These are phyloP conservation scores for Macrolepiota fuliginosa DNA, from an alignment of 768 basidiomycete species.

Conservation along the genomic window DNA sequence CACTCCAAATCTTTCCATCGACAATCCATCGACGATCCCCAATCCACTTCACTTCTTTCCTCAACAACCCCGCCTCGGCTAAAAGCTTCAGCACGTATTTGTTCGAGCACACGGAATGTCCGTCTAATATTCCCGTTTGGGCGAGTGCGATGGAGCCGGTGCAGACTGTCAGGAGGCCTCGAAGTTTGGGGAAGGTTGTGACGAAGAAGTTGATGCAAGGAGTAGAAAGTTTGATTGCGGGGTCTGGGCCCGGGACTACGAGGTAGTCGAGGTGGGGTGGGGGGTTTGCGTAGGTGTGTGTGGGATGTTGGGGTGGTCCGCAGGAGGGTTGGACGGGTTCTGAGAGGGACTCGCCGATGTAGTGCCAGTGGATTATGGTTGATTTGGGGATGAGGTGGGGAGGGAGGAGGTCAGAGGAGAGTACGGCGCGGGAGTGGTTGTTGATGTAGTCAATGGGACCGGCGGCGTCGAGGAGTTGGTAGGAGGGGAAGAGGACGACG, in stretches of 20 bases:
- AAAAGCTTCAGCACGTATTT: conserved; percentile 15
- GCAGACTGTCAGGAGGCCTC: conserved; percentile 24
- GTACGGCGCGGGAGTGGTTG: conserved; percentile 15
- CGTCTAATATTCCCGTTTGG: conserved; percentile 23
- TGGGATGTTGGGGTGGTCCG: conserved; percentile 19
- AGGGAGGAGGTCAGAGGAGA: conserved; percentile 1
- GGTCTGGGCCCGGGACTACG: conserved; percentile 24
- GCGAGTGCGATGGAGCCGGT: conserved; percentile 22
- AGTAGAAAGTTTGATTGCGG: conserved; percentile 10
- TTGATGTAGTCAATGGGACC: conserved; percentile 26
- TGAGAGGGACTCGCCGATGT: conserved; percentile 17
- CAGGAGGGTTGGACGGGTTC: conserved; percentile 16
- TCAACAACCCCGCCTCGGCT: conserved; percentile 10
- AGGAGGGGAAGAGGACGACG: conserved; percentile 19
- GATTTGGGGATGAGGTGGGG: conserved; percentile 17
- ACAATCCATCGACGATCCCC: conserved; percentile 24
- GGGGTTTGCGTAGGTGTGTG: conserved; percentile 19
- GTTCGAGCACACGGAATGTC: conserved; percentile 22
- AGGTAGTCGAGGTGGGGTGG: conserved; percentile 23
- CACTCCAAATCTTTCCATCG: conserved; percentile 28
- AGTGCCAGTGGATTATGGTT: conserved; percentile 23
- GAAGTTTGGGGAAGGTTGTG: conserved; percentile 16
- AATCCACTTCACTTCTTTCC: conserved; percentile 27
- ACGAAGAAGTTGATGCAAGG: conserved; percentile 18
- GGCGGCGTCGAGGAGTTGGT: conserved; percentile 26